phyloP scores from a whole-genome alignment of 495 filamentous ascomycete species.

The Talaromyces nanjingensis region DNA sequence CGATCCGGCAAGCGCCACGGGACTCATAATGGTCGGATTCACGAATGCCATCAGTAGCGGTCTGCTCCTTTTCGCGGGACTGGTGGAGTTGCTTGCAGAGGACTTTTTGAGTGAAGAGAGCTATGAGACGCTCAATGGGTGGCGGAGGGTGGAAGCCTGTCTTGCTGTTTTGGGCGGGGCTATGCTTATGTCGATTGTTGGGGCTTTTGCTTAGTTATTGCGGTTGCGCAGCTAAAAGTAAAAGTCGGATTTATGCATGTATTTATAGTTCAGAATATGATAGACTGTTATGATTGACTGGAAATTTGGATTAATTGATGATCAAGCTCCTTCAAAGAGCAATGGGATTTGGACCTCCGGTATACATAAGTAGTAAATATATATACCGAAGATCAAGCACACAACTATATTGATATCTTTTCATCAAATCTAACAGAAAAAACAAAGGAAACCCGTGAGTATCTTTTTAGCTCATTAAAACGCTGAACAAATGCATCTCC shows the following conservation, averaged over 20 bases:
- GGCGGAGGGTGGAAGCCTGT: conserved; percentile 66
- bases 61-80: conserved; percentile 79
- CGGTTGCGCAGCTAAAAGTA: no score
- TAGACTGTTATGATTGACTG: neutral
- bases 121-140: conserved; percentile 65
- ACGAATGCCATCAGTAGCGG: conserved; percentile 90
- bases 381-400: neutral
- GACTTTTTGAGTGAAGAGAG: conserved; percentile 89
- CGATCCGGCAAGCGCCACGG: conserved; percentile 72
- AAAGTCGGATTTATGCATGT: neutral
- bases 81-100: conserved; percentile 88
- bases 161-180: conserved; percentile 70
- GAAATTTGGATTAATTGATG: neutral
- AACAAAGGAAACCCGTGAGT: neutral
- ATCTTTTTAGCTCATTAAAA: conserved; percentile 1
- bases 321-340: neutral
- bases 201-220: conserved; percentile 66
- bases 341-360: neutral
- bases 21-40: conserved; percentile 82
- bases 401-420: neutral
- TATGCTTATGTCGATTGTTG: conserved; percentile 77
- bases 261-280: neutral
- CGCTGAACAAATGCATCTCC: neutral
- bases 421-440: neutral
- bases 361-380: neutral